phyloP scores from a whole-genome alignment of 768 basidiomycete genomes.

The Podaxis carcinomalis region DNA sequence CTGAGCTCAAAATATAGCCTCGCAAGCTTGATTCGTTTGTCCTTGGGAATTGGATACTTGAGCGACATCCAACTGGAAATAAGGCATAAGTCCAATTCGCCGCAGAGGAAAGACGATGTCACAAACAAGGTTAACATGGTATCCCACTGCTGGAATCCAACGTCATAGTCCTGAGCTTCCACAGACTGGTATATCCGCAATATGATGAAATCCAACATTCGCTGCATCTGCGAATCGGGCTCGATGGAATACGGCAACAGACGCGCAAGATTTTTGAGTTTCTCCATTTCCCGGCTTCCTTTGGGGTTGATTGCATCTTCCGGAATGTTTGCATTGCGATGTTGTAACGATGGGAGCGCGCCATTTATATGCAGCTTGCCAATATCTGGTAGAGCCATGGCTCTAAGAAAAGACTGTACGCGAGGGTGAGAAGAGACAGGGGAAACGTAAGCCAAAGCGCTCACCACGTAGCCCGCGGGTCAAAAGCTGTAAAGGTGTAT shows the following conservation, averaged over 20 bases:
- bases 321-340: conserved; percentile 17
- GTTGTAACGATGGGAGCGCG: conserved; percentile 7
- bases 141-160: conserved; percentile 79
- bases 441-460: conserved; percentile 10
- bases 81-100: conserved; percentile 2
- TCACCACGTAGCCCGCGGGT: not conserved
- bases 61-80: conserved; percentile 62
- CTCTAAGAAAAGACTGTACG: conserved; percentile 2
- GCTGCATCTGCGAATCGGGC: conserved; percentile 68
- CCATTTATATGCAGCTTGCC: conserved; percentile 41
- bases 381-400: conserved; percentile 45
- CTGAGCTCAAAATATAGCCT: conserved; percentile 77
- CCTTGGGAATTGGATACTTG: conserved; percentile 84
- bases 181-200: conserved; percentile 67
- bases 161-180: conserved; percentile 78
- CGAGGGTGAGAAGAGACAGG: conserved; percentile 15
- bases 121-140: conserved; percentile 70
- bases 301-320: conserved; percentile 23
- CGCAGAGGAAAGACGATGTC: conserved; percentile 4
- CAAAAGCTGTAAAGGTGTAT: not conserved
- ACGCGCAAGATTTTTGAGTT: conserved; percentile 57
- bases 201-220: conserved; percentile 70
- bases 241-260: conserved; percentile 78
- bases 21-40: conserved; percentile 67
- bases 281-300: conserved; percentile 49